Conservation (phyloP, 1,284 basidiomycete species). For the Marasmius fiardii region DNA sequence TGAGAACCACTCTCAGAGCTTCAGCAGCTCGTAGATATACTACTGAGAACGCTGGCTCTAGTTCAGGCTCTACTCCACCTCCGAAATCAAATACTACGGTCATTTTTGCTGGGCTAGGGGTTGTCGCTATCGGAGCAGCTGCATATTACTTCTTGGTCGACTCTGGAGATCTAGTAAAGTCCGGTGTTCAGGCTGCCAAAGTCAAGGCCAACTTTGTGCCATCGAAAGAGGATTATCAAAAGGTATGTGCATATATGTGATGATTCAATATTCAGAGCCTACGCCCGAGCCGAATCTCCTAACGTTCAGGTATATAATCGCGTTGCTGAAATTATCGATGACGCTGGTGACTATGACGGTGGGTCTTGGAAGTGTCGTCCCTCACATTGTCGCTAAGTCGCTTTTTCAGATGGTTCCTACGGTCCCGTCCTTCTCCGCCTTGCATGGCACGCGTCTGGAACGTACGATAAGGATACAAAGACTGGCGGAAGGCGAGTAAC, state of each 20-base stretch:
- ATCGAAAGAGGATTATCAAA: constrained; percentile 81
- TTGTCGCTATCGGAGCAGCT: constrained; percentile 42
- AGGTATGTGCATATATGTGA: constrained; percentile 44
- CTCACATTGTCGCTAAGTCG: not conserved
- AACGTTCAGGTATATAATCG: constrained; percentile 76
- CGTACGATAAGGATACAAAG: constrained; percentile 83
- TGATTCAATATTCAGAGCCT: too few relatives aligned
- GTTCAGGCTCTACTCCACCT: constrained; percentile 27
- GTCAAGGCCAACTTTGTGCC: constrained; percentile 63
- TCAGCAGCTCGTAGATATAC: constrained; percentile 50
- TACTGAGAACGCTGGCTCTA: constrained; percentile 42
- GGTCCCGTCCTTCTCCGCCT: constrained; percentile 91
- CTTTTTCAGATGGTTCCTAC: constrained; percentile 77
- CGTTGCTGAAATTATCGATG: constrained; percentile 75
- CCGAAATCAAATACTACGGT: constrained; percentile 44
- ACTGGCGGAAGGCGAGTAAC: constrained; percentile 78
- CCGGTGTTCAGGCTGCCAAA: constrained; percentile 59
- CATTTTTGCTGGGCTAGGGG: constrained; percentile 56
- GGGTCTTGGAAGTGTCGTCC: constrained; percentile 20
- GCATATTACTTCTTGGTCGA: constrained; percentile 57
- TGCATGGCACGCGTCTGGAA: constrained; percentile 92
- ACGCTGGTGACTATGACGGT: constrained; percentile 84
- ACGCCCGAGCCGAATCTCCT: constrained; percentile 2
- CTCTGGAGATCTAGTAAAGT: constrained; percentile 48
- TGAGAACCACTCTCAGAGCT: constrained; percentile 27